phyloP scores from a whole-genome alignment of 352 stramenopile species.

The Thraustotheca clavata region DNA sequence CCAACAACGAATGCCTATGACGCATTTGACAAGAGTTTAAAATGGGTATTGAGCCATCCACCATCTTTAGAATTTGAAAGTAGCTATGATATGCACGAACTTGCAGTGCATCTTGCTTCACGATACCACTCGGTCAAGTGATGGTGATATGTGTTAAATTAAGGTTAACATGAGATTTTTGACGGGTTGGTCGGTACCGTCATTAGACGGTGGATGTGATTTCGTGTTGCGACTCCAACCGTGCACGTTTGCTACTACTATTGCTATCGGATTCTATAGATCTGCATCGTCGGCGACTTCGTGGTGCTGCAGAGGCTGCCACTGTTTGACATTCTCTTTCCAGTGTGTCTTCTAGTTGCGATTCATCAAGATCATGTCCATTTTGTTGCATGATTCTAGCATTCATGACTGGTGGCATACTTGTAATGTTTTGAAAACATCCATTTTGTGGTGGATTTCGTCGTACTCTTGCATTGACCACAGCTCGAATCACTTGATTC shows the following conservation, averaged over 20 bases:
- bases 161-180: constrained; percentile 17
- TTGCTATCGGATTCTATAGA: constrained; percentile 8
- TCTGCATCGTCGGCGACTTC: background rate
- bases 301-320: background rate
- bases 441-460: constrained; percentile 30
- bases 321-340: background rate
- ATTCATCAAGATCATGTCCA: constrained; percentile 8
- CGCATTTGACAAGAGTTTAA: constrained; percentile 24
- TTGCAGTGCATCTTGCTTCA: constrained; percentile 27
- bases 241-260: constrained; percentile 8
- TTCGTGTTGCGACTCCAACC: background rate
- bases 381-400: constrained; percentile 59
- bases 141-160: constrained; percentile 19
- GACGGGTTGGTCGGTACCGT: background rate
- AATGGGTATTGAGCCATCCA: constrained; percentile 50
- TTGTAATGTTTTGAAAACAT: constrained; percentile 31
- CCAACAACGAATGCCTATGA: constrained; percentile 47
- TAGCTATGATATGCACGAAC: constrained; percentile 55
- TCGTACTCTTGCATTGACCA: constrained; percentile 77
- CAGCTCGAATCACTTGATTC: constrained; percentile 78
- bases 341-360: background rate
- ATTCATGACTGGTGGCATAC: constrained; percentile 62
- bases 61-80: constrained; percentile 43
- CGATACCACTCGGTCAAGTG: background rate
- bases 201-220: constrained; percentile 18